Conservation (phyloP, 179 eudicot genomes). For the Spinacia oleracea region DNA sequence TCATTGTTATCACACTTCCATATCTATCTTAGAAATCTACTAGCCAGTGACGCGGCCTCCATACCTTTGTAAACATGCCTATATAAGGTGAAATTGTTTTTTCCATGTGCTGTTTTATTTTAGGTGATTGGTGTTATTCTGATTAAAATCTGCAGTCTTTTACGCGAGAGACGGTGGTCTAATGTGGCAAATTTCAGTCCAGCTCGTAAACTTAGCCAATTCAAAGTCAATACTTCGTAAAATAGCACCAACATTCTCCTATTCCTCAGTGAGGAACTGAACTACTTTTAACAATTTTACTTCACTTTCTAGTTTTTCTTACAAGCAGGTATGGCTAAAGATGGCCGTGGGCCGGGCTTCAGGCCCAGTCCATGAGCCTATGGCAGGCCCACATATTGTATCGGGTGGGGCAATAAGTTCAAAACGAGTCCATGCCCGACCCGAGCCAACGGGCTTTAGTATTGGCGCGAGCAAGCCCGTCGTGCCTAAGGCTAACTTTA, state of each 20-base stretch:
- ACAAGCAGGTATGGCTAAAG: neutral
- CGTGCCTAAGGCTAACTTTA: too few species aligned
- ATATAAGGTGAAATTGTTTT: neutral
- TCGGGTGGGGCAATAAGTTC: too few species aligned
- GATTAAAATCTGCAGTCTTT: neutral
- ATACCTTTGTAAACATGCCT: neutral
- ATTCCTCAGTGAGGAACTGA: neutral
- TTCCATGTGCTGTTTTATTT: neutral
- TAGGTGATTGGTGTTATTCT: neutral
- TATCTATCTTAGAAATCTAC: neutral
- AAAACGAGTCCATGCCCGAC: too few species aligned
- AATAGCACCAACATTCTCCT: too few species aligned
- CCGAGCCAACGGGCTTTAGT: too few species aligned
- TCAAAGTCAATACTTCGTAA: too few species aligned
- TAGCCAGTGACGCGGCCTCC: too few species aligned
- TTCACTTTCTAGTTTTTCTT: neutral
- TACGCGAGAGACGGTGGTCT: neutral
- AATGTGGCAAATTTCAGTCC: neutral
- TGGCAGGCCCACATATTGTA: too few species aligned
- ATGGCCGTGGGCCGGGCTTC: too few species aligned
- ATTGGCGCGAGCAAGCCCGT: too few species aligned
- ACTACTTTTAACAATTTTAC: neutral
- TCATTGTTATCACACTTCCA: neutral
- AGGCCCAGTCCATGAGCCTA: too few species aligned
- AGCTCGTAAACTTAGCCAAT: neutral